Conservation (phyloP, 768 basidiomycete species). For the Cytidiella melzeri region DNA sequence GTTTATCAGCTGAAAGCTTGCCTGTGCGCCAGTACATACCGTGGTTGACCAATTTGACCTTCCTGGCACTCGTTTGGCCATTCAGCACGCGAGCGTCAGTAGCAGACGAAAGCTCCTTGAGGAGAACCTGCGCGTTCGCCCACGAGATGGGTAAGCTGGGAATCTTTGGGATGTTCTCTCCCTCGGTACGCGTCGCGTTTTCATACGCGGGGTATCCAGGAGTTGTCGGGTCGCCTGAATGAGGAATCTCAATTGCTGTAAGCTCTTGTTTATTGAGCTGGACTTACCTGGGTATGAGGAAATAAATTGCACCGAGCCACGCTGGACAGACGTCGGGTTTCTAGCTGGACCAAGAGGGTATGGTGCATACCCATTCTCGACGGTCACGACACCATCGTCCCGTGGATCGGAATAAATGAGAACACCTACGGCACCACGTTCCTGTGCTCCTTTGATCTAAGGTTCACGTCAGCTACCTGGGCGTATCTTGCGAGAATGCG, state of each 20-base stretch:
- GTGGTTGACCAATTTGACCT: constrained; percentile 48
- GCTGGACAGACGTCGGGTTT: constrained; percentile 80
- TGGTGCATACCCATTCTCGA: constrained; percentile 68
- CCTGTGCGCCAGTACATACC: constrained; percentile 28
- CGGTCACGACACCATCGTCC: constrained; percentile 77
- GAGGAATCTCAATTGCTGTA: neutral
- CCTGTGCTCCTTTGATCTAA: constrained; percentile 78
- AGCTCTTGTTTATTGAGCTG: too few relatives aligned
- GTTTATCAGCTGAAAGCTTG: neutral
- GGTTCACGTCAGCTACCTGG: too few relatives aligned
- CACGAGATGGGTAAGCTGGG: constrained; percentile 88
- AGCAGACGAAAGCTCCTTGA: constrained; percentile 41
- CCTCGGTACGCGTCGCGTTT: constrained; percentile 61
- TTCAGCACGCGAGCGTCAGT: constrained; percentile 31
- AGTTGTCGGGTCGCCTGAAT: constrained; percentile 68
- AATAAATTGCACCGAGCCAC: constrained; percentile 76
- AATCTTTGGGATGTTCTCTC: constrained; percentile 61
- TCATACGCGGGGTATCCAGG: constrained; percentile 86
- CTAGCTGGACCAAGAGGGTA: constrained; percentile 87
- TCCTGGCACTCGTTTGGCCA: constrained; percentile 43
- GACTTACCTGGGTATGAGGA: constrained; percentile 42
- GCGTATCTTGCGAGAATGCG: neutral
- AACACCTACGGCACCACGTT: constrained; percentile 70
- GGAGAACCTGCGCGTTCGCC: constrained; percentile 64
- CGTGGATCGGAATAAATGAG: constrained; percentile 83